Evolutionary conservation across 1,139 yeast genomes (phyloP), one percentile per base, ranked within the genome.

Genomic region (Nadsonia starkeyi-henricii): DNA sequence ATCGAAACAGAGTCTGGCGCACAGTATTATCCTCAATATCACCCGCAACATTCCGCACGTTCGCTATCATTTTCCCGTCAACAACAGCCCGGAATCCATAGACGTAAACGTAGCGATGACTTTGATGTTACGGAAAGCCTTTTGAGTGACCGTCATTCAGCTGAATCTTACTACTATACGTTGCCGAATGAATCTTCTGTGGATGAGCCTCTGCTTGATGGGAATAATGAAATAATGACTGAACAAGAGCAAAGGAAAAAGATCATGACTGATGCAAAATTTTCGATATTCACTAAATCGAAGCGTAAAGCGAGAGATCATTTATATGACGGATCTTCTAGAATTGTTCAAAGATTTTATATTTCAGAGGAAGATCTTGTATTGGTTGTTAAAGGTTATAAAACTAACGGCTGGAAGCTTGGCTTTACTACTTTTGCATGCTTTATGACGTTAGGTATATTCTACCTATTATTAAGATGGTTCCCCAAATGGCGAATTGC

Each of bases 341-440:
- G 44, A 39, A 47, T 45, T 13, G 46, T 47, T 67, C 98, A 91
- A 65, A 72, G 96, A 48, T 86, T 84, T 62, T 91, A 91, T 63
- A 77, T 93, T 54, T 91, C 96, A 0, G 97, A 93, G 63, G 98
- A 91, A 61, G 99, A 91, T 66, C 69, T 91, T 60, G 91, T 89
- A 19, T 76, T 93, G 52, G 96, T 95, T 53, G 83, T 91, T 55
- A 97, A 96, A 0, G 98, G 97, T 2, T 91, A 85, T 62, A 68
- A 67, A 49, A 75, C 80, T 20, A 75, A 80, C 21, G 17, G 15
- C 17, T 33, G 39, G 39, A 33, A 33, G 12, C 12, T 33, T 5
- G 61, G 61, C 47, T 51, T 72, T 55, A 77, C 79, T 51, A 60
- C 66, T 7, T 45, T 67, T 0, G 26, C 75, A 0, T 88, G 82